These are phyloP conservation scores for Beauveria sp. DNA, from an alignment of 2,329 filamentous ascomycete species.

Conservation along the genomic window DNA sequence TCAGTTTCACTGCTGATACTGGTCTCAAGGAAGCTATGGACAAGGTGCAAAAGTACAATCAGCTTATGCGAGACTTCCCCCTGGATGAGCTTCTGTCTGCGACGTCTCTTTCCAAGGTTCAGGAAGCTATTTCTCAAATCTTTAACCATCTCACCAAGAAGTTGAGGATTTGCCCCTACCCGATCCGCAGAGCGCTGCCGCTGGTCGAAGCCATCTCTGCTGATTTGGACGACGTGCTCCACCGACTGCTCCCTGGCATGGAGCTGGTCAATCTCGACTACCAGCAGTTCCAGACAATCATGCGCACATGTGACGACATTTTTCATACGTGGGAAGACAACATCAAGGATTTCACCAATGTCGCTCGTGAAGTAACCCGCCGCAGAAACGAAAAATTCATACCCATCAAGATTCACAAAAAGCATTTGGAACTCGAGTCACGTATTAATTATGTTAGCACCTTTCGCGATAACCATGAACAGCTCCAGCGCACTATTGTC, in stretches of 20 bases:
- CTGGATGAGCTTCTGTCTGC: constrained; percentile 91
- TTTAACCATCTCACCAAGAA: constrained; percentile 97
- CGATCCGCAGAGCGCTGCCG: constrained; percentile 80
- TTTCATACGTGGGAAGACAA: constrained; percentile 94
- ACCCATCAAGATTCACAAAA: constrained; percentile 88
- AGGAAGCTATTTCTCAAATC: constrained; percentile 82
- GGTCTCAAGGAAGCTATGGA: constrained; percentile 94
- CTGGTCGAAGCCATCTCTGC: constrained; percentile 96
- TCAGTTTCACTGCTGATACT: constrained; percentile 94
- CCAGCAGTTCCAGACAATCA: constrained; percentile 77
- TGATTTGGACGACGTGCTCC: constrained; percentile 81
- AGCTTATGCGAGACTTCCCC: constrained; percentile 96
- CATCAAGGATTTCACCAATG: constrained; percentile 95
- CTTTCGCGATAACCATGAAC: constrained; percentile 95
- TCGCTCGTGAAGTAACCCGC: constrained; percentile 88
- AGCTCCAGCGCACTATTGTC: constrained; percentile 90
- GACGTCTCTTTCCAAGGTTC: constrained; percentile 78
- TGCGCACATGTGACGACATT: constrained; percentile 75
- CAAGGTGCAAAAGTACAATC: constrained; percentile 96
- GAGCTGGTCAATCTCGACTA: constrained; percentile 90
- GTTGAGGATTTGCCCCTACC: constrained; percentile 90
- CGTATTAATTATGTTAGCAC: constrained; percentile 88
- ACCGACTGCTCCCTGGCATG: constrained; percentile 76
- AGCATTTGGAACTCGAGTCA: constrained; percentile 82
- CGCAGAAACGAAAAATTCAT: constrained; percentile 97